Evolutionary conservation across 192 early-diverging fungal species (phyloP), one percentile per base, ranked within the genome.

Genomic region (Mycoemilia scoparia): DNA sequence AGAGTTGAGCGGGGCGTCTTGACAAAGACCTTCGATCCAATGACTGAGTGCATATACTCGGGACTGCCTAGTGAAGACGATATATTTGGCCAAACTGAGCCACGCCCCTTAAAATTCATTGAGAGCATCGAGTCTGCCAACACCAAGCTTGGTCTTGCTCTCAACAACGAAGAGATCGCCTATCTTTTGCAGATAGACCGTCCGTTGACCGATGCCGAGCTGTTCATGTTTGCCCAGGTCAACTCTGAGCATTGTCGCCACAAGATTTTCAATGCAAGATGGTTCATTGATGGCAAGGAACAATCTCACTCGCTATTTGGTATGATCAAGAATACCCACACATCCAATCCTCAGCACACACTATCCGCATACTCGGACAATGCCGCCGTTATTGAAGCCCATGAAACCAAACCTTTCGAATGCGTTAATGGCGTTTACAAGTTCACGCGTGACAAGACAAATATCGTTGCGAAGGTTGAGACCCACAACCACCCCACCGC

Each of bases 211-310:
- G 92, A 99, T 53, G 85, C 85, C 1, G 92, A 97, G 66, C 69
- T 99, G 24, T 89, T 99, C 71, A 99, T 99, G 96, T 99, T 99
- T 80, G 92, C 93, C 24, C 96, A 99, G 55, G 96, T 99, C 46
- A 97, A 99, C 66, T 95, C 89, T 28, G 96, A 99, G 67, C 96
- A 99, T 65, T 99, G 96, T 63, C 73, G 96, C 10, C 96, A 99
- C 80, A 97, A 99, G 71, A 96, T 99, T 49, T 99, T 99, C 71
- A 63, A 81, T 38, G 96, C 92, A n/a, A 62, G 77, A 26, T 99
- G 96, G 96, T 88, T 79, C 7, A 87, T 99, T 34, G 92, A 99
- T 53, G 83, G 84, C 11, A 46, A 73, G 34, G 63, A 73, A 14
- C 69, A 74, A 55, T 66, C 68, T 27, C 49, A 70, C 21, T 96